Evolutionary conservation across 371 early-diverging fungal genomes (phyloP), one percentile per base, ranked within the genome.

Genomic region (Rhizopus microsporus): DNA sequence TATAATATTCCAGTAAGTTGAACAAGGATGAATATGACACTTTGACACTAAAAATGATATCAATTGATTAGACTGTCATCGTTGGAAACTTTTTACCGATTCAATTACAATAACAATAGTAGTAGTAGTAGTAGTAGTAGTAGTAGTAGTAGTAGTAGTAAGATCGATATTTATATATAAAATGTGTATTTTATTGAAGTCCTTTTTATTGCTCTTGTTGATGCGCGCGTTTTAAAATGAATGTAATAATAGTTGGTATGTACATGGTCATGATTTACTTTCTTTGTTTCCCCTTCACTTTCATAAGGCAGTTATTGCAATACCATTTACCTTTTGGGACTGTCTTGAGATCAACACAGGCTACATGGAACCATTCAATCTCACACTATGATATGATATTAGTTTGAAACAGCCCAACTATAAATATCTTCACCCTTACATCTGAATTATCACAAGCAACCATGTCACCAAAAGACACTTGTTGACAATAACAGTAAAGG

Each of bases 401-500:
- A 42, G 12, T 7, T 4, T 23, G 16, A 46, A 31, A 57, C 10
- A 23, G 31, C 10, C 4, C 16, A 3, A 43, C 32, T 8, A 33
- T 16, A 34, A 34, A 16, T 31, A 6, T 32, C 35, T 50, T 37
- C 15, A 42, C 8, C 74, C 81, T 65, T 84, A 92, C 93, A 57
- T 93, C 93, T 12, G 81, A 80, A 54, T 94, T 91, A 65, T 97
- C 98, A 71, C 98, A 97, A 13, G 90, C 98, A 51, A 98, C 92
- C 98, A 98, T 98, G 55, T 95, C 94, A 12, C 98, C 98, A 67
- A 86, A 97, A 15, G 96, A 95, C 5, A 98, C 93, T 69, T 95
- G 93, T 48, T 91, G 85, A 58, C 98, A 98, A 56, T 92, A 90
- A 67, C 98, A 98, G 68, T 98, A 98, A 1, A 87, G 80, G 16